Evolutionary conservation across 352 stramenopile species (phyloP), one percentile per base, ranked within the genome.

Genomic region (Pythium apleroticum): DNA sequence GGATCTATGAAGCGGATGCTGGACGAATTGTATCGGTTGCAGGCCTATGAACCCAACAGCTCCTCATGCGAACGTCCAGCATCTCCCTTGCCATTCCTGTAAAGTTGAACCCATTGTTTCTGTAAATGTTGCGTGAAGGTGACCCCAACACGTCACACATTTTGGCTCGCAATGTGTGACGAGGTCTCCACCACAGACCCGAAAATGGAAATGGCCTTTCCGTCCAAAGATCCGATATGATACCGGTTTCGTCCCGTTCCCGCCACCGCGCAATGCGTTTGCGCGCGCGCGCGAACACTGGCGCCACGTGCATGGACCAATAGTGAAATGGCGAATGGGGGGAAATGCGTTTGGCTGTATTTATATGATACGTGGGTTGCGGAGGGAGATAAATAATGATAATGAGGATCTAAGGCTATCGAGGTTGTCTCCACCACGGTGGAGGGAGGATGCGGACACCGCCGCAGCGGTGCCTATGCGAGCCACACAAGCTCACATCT

Each of bases 61-160:
- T n/a, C n/a, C n/a, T n/a, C n/a, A n/a, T n/a, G n/a, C n/a, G n/a
- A n/a, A n/a, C n/a, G n/a, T n/a, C n/a, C n/a, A n/a, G n/a, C n/a
- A n/a, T n/a, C n/a, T n/a, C n/a, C n/a, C n/a, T n/a, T n/a, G n/a
- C n/a, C n/a, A n/a, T n/a, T 39, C 4, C 33, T 39, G 12, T 17
- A 39, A 39, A 39, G 11, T 39, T 39, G 8, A 8, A 11, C 33
- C 33, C 0, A 11, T 15, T 39, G 33, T 17, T 39, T 39, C 33
- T 11, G 7, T 17, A 10, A 17, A 28, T 43, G 53, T 50, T 43
- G 52, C 12, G 3, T 1, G 53, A 60, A 49, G 53, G 57, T 64
- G 17, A 28, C 9, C 14, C 55, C 55, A 61, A 61, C 55, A 52
- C 17, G 39, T 61, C 55, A 30, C 55, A 64, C 15, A 15, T 39